Conservation (phyloP, 441 rosid genomes). For the Rhodomyrtus psidioides region DNA sequence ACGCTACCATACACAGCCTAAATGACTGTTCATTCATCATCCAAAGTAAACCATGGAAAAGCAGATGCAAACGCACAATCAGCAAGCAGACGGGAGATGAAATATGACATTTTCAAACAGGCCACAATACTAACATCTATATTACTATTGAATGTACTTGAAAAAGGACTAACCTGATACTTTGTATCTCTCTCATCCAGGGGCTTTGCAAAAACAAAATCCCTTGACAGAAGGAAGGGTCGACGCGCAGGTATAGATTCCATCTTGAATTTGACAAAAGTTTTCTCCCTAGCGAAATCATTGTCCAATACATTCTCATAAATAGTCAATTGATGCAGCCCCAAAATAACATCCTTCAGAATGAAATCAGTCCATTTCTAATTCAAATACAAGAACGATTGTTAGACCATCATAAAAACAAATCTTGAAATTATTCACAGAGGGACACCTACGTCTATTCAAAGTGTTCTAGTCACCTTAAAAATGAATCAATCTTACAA, state of each 20-base stretch:
- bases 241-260: slow-evolving; percentile 7
- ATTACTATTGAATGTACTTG: not conserved
- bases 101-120: not conserved
- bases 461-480: not conserved
- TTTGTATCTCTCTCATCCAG: not conserved
- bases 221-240: slow-evolving; percentile 35
- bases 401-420: not conserved
- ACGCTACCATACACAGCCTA: too few species aligned
- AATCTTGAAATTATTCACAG: not conserved
- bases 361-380: slow-evolving; percentile 31
- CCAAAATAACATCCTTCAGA: slow-evolving; percentile 12
- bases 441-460: too few species aligned
- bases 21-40: not conserved
- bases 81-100: not conserved
- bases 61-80: not conserved
- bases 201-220: slow-evolving; percentile 29
- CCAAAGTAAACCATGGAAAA: not conserved
- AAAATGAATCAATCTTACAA: not conserved
- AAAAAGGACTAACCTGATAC: slow-evolving; percentile 19
- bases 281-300: not conserved
- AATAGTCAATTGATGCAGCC: slow-evolving; percentile 10
- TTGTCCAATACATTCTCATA: not conserved
- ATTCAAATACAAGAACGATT: not conserved
- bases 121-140: not conserved
- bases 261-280: slow-evolving; percentile 17